Evolutionary conservation across 257 asterid species (phyloP).

Genomic region (Paraleonurus japonicus): DNA sequence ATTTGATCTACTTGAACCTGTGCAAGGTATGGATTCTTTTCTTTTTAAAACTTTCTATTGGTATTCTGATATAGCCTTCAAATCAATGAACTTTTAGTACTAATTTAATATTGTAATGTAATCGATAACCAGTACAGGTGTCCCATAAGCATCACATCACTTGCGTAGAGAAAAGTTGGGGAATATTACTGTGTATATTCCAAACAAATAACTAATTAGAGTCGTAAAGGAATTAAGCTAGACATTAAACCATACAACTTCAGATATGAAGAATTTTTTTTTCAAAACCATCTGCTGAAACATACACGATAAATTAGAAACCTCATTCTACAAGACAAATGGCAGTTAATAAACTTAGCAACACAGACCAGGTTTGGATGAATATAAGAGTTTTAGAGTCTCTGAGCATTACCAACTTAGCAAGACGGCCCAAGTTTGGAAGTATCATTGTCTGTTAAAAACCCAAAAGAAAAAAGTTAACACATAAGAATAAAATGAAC

Average conservation of each 20-base stretch:
- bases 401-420: constrained; percentile 72
- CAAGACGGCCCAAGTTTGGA: constrained; percentile 90
- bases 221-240: not conserved
- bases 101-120: constrained; percentile 2
- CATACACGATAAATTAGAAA: not conserved
- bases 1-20: not conserved
- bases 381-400: constrained; percentile 28
- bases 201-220: not conserved
- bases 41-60: not conserved
- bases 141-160: not conserved
- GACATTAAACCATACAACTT: constrained; percentile 2
- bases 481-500: constrained; percentile 10
- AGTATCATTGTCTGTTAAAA: constrained; percentile 84
- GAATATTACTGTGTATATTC: not conserved
- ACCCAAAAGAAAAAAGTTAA: constrained; percentile 30
- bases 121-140: not conserved
- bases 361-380: not conserved
- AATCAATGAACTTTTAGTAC: not conserved
- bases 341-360: constrained; percentile 1
- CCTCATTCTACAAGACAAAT: not conserved
- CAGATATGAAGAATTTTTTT: not conserved
- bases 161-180: constrained; percentile 8
- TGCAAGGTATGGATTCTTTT: not conserved
- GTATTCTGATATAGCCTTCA: not conserved
- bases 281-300: constrained; percentile 20